phyloP scores from a whole-genome alignment of 1,284 basidiomycete species.

The Wolfiporia cocos region DNA sequence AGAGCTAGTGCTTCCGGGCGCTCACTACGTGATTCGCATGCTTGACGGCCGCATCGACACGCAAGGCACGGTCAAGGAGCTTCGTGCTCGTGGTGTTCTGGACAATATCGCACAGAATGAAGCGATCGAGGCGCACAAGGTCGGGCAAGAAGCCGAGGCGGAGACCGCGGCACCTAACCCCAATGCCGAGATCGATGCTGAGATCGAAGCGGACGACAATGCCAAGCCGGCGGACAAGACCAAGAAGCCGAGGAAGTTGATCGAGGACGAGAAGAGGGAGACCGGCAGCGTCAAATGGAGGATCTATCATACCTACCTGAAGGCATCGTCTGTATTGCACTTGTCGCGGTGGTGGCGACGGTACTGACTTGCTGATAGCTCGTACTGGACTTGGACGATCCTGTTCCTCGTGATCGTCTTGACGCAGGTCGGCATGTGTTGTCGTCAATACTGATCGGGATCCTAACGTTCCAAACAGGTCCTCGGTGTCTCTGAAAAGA shows the following conservation, averaged over 20 bases:
- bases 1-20: slow-evolving; percentile 64
- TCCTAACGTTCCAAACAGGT: slow-evolving; percentile 13
- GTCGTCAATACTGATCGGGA: too few relatives aligned
- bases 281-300: slow-evolving; percentile 73
- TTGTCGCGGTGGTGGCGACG: too few relatives aligned
- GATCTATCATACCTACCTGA: slow-evolving; percentile 76
- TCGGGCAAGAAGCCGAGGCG: slow-evolving; percentile 28
- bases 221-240: slow-evolving; percentile 18
- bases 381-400: slow-evolving; percentile 60
- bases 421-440: slow-evolving; percentile 30
- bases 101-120: slow-evolving; percentile 51
- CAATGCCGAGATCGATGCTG: slow-evolving; percentile 22
- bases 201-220: slow-evolving; percentile 21
- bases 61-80: slow-evolving; percentile 57
- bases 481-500: slow-evolving; percentile 51
- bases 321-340: slow-evolving; percentile 44
- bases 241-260: slow-evolving; percentile 60
- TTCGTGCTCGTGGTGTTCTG: slow-evolving; percentile 50
- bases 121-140: slow-evolving; percentile 25
- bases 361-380: slow-evolving; percentile 30
- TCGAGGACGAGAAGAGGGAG: slow-evolving; percentile 68
- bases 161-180: slow-evolving; percentile 25
- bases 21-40: slow-evolving; percentile 67
- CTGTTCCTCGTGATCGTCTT: slow-evolving; percentile 43
- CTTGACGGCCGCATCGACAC: slow-evolving; percentile 68